Base-by-base conservation (phyloP, 1,284 basidiomycete genomes). In the Porphyrellus sp. region DNA sequence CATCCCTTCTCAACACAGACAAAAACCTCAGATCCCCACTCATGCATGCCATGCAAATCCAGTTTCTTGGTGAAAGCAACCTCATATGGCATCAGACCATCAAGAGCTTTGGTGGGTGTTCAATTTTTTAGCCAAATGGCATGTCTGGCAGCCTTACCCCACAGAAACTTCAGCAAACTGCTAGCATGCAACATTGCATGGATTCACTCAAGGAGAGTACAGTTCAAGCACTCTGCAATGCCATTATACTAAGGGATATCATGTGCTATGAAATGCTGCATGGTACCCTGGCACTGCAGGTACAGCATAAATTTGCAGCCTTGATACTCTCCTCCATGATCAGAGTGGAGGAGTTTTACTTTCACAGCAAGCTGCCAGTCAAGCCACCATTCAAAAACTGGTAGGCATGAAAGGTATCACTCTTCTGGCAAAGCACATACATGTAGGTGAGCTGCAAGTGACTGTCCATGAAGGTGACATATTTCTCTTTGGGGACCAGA, bases 231-330 rank as follows among this genome's bases (percentile, higher is more conserved):
- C 3, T 59, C n/a, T 0, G 35, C 27, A 0, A 59, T 2, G 0
- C 56, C 13, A 3, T 58, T 58, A 25, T 54, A 28, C 1, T 49
- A 15, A 1, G 23, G 40, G 0, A n/a, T 57, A 1, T 57, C 9
- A 1, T 53, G 47, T 0, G 15, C 21, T 0, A 35, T 57, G 1
- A 57, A 7, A 2, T 0, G 1, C 15, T 54, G 45, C 5, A 5
- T 1, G 0, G n/a, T 54, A 0, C 25, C 45, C 3, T 44, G 39
- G 0, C 2, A 2, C 7, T 53, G 4, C 5, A 54, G 6, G 21
- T 54, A 39, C 0, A 30, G 0, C 0, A 54, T 3, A 3, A 54
- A 54, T n/a, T n/a, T 5, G 0, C 43, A 37, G 0, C 40, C 35
- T 8, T 5, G 24, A 3, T 48, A 48, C 12, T 48, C 8, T 1